A percentile compares a stretch with the other conserved stretches of the same genome.
Conservation (phyloP, 2,329 filamentous ascomycete species). For the Hortaea werneckii region DNA sequence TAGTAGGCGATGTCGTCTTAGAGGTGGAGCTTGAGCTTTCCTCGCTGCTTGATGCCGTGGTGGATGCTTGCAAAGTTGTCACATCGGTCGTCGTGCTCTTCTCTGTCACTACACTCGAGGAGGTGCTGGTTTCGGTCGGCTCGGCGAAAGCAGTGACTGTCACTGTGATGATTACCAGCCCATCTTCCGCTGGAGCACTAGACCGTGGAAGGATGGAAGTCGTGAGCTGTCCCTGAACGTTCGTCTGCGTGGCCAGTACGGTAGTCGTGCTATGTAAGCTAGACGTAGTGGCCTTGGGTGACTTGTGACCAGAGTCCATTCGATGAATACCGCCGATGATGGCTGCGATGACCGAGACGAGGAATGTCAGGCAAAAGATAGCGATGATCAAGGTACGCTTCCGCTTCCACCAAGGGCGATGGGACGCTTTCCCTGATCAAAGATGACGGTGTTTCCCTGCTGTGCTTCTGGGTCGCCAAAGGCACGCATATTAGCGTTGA, state of each 20-base stretch:
- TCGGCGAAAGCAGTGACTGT: neutral
- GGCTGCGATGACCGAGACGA: neutral
- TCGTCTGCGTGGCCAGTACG: neutral
- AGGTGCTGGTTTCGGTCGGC: neutral
- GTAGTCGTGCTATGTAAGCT: neutral
- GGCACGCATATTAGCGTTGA: neutral
- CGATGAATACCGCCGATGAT: neutral
- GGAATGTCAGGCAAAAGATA: neutral
- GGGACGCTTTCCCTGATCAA: neutral
- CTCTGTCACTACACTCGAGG: neutral
- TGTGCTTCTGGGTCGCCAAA: conserved; percentile 1
- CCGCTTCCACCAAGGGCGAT: no score
- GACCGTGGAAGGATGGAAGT: neutral
- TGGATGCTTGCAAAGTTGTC: neutral
- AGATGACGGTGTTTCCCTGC: neutral
- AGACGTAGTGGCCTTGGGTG: neutral
- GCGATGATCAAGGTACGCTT: neutral
- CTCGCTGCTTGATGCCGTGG: neutral
- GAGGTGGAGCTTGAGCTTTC: neutral
- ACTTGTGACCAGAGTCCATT: no score
- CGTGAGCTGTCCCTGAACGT: neutral
- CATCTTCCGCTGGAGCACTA: neutral
- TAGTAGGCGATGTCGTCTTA: neutral
- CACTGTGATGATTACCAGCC: neutral
- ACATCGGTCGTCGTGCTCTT: neutral